Evolutionary conservation across 768 basidiomycete species (phyloP).

Genomic region (Pilatotrama ljubarskyi): DNA sequence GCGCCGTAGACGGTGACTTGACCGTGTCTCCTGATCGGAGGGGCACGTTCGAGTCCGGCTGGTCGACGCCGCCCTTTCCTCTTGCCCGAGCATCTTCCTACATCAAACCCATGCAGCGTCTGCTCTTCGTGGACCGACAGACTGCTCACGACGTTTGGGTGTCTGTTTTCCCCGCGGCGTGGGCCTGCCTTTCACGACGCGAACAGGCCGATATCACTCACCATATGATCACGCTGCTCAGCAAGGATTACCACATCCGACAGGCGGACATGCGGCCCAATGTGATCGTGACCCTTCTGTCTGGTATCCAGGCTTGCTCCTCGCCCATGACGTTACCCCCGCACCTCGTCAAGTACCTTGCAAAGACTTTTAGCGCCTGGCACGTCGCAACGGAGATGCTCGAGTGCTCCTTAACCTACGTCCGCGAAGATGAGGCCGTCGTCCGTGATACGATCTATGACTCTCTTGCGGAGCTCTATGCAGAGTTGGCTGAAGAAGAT

Average conservation of each 20-base stretch:
- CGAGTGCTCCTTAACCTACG: slow-evolving; percentile 71
- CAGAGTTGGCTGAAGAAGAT: slow-evolving; percentile 94
- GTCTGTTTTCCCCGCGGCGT: slow-evolving; percentile 80
- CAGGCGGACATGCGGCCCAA: slow-evolving; percentile 91
- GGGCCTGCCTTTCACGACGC: slow-evolving; percentile 80
- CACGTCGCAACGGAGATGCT: slow-evolving; percentile 87
- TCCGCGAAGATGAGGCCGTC: slow-evolving; percentile 77
- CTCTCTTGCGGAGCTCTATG: slow-evolving; percentile 92
- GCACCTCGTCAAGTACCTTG: slow-evolving; percentile 92
- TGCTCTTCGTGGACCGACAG: slow-evolving; percentile 77
- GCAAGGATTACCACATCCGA: slow-evolving; percentile 90
- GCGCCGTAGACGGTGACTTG: slow-evolving; percentile 54
- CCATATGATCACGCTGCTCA: slow-evolving; percentile 85
- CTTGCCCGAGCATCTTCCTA: slow-evolving; percentile 52
- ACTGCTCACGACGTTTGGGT: slow-evolving; percentile 85
- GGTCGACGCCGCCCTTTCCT: slow-evolving; percentile 39
- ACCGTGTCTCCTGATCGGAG: slow-evolving; percentile 45
- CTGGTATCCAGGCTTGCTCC: slow-evolving; percentile 79
- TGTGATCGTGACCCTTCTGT: slow-evolving; percentile 86
- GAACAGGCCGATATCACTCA: slow-evolving; percentile 90
- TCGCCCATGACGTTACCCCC: slow-evolving; percentile 91
- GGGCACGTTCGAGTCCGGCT: slow-evolving; percentile 34
- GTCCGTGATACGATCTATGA: slow-evolving; percentile 85
- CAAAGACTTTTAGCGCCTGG: slow-evolving; percentile 97
- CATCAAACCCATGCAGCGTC: slow-evolving; percentile 76